Evolutionary conservation across 164 flowering plant species (phyloP).

Genomic region (Vitis riparia): DNA sequence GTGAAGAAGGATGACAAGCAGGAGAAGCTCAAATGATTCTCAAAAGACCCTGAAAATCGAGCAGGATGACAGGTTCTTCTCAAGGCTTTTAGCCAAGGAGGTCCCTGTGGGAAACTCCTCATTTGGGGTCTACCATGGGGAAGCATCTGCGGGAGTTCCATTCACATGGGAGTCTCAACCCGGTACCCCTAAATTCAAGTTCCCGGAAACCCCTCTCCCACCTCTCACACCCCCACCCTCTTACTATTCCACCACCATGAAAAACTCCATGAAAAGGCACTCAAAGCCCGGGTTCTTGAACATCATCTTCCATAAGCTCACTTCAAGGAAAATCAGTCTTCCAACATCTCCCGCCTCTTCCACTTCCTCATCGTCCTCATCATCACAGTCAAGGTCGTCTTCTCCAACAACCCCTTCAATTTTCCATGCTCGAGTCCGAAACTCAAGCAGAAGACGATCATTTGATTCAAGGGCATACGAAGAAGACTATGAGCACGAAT

Average conservation of each 20-base stretch:
- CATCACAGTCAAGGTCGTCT: slow-evolving; percentile 14
- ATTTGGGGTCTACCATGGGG: slow-evolving; percentile 31
- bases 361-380: slow-evolving; percentile 16
- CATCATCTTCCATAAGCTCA: slow-evolving; percentile 20
- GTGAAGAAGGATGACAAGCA: no score
- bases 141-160: slow-evolving; percentile 34
- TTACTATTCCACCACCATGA: slow-evolving; percentile 21
- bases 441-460: slow-evolving; percentile 1
- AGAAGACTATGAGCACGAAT: slow-evolving; percentile 3
- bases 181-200: slow-evolving; percentile 44
- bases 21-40: not conserved
- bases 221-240: slow-evolving; percentile 66
- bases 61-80: not conserved
- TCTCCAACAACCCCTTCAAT: slow-evolving; percentile 13
- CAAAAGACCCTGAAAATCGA: not conserved
- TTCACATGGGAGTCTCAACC: slow-evolving; percentile 63
- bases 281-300: slow-evolving; percentile 10
- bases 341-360: slow-evolving; percentile 16
- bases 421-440: slow-evolving; percentile 3
- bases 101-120: not conserved
- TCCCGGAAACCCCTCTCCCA: slow-evolving; percentile 28
- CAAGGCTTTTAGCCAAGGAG: slow-evolving; percentile 2
- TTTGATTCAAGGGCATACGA: slow-evolving; percentile 12
- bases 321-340: slow-evolving; percentile 2
- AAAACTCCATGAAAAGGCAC: slow-evolving; percentile 4